phyloP scores from a whole-genome alignment of 495 filamentous ascomycete genomes.

The Talaromyces proteolyticus region DNA sequence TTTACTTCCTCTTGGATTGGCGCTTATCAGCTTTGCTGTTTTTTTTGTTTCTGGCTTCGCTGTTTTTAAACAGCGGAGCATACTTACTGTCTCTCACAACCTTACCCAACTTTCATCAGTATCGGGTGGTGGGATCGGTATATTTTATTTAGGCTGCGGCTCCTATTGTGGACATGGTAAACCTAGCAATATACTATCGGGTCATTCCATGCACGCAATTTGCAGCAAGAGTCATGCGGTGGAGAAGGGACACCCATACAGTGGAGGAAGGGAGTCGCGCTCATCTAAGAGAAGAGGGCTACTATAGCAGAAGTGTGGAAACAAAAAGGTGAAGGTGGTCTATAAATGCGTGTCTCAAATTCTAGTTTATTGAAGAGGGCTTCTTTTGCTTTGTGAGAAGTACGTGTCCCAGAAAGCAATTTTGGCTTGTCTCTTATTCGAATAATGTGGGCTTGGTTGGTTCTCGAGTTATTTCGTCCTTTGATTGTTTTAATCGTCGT shows the following conservation, averaged over 20 bases:
- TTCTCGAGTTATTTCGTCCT: background rate
- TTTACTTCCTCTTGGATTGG: background rate
- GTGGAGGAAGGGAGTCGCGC: no score
- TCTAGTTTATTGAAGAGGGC: background rate
- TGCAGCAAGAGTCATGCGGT: no score
- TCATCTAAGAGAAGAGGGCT: no score
- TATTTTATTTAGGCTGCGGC: no score
- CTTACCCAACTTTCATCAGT: no score
- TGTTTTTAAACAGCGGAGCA: background rate
- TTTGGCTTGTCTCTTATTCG: slow-evolving; percentile 3
- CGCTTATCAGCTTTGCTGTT: background rate
- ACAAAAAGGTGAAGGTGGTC: background rate
- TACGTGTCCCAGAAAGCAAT: background rate
- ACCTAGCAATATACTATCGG: no score
- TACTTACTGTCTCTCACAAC: no score
- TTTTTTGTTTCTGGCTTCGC: background rate
- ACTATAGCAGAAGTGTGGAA: no score
- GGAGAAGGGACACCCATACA: no score
- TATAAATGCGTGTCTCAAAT: background rate
- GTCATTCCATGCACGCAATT: no score
- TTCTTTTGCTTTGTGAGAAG: background rate
- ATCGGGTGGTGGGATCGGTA: no score
- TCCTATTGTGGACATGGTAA: no score
- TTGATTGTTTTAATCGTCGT: slow-evolving; percentile 6
- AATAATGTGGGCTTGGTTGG: slow-evolving; percentile 1